Evolutionary conservation across 1,284 basidiomycete genomes (phyloP).

Genomic region (Acaromyces ingoldii): DNA sequence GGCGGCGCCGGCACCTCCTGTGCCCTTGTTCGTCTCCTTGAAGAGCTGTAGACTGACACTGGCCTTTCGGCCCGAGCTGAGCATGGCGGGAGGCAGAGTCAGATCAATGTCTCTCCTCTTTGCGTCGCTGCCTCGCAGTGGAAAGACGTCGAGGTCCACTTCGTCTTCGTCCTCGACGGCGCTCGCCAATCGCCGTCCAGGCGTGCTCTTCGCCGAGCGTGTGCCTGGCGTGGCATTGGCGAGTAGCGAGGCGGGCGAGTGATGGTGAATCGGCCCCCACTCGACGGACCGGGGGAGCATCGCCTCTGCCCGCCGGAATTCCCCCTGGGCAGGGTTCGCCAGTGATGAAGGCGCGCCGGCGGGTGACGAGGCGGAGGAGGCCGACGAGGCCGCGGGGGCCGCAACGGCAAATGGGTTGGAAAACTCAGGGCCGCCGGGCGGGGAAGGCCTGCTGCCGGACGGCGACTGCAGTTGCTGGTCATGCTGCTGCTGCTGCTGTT

Average conservation of each 20-base stretch:
- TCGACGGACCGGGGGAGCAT: no score
- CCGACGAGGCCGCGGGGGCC: conserved; percentile 2
- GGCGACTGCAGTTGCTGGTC: neutral
- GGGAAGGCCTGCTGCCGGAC: no score
- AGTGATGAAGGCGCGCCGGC: conserved; percentile 11
- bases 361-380: conserved; percentile 20
- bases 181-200: conserved; percentile 15
- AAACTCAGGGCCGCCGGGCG: no score
- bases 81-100: conserved; percentile 28
- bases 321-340: neutral
- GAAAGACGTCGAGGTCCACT: conserved; percentile 13
- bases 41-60: conserved; percentile 43
- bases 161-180: conserved; percentile 7
- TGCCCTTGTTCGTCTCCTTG: conserved; percentile 29
- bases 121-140: neutral
- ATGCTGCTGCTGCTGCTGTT: neutral
- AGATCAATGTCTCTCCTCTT: conserved; percentile 12
- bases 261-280: neutral
- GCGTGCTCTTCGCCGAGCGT: conserved; percentile 21
- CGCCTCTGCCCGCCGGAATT: no score
- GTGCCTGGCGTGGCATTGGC: neutral
- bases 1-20: neutral
- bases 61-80: conserved; percentile 40
- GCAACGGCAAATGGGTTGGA: conserved; percentile 5
- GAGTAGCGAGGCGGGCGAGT: neutral